A percentile compares a stretch with the other conserved stretches of the same genome.
Conservation (phyloP, 176 grass and related monocot genomes). For the Carex pumila region DNA sequence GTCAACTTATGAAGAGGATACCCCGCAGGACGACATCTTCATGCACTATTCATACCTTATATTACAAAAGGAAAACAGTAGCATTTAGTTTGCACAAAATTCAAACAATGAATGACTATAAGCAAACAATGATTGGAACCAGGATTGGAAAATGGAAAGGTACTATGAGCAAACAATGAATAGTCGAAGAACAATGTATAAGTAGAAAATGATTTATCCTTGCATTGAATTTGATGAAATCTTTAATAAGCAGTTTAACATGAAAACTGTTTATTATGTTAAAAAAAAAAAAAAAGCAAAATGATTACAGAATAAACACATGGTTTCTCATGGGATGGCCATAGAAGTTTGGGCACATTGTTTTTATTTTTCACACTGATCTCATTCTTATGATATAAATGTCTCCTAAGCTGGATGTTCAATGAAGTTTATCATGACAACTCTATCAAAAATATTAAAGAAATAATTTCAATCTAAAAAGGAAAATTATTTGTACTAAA, state of each 20-base stretch:
- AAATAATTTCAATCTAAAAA: not conserved
- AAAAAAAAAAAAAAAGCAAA: not conserved
- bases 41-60: not conserved
- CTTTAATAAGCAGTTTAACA: not conserved
- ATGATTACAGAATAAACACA: not conserved
- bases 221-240: not conserved
- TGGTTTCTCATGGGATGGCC: not conserved
- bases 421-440: not conserved
- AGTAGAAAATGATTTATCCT: not conserved
- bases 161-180: not conserved
- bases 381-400: not conserved
- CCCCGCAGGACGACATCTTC: not conserved
- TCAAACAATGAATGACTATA: not conserved
- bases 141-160: no score
- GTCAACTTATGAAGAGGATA: conserved; percentile 2
- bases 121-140: not conserved
- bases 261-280: not conserved
- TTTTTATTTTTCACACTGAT: not conserved
- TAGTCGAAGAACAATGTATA: not conserved
- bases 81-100: not conserved
- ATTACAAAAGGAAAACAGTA: not conserved
- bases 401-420: not conserved
- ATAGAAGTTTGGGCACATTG: not conserved
- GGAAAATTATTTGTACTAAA: not conserved
- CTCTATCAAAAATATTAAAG: not conserved